Base-by-base conservation (phyloP, 108 stramenopile species). In the Ochromonas danica region DNA sequence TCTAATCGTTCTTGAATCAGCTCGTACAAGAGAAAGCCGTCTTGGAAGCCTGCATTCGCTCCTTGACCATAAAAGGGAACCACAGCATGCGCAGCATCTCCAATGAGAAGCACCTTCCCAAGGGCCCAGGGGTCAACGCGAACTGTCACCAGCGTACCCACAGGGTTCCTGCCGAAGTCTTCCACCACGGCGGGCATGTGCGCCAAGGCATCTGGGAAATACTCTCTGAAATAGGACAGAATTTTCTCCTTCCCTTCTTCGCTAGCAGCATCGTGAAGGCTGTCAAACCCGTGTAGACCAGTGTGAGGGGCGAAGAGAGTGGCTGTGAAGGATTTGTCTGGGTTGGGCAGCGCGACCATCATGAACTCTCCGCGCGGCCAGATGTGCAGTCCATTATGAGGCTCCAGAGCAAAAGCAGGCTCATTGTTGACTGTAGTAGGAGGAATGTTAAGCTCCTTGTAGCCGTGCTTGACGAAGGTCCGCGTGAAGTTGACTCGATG, bases 11-110 rank as follows among this genome's bases (percentile, higher is more conserved):
- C n/a, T 25, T 60, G n/a, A 6, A 60, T 33, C 72, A 75, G 17
- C 10, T 27, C 41, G 38, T 27, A 75, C 10, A 75, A 60, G 14
- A 41, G 17, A n/a, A 33, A 83, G 39, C 90, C 92, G 86, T 95
- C 94, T 78, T 90, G 87, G 36, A 93, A 81, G 3, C 90, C 93
- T 0, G 90, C 88, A 79, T 95, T 95, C 79, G 92, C 87, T 61
- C 94, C 94, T 81, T 95, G 92, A 0, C 93, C 94, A 79, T 91
- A 91, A 70, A 92, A 92, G 0, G 94, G 94, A 33, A 91, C 88
- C 75, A 94, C 90, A 0, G 93, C 90, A 81, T 95, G 94, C 28
- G 84, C 87, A 6, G 91, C 88, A 85, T 95, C 94, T n/a, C 94
- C 94, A 2, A 93, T 82, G 42, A 93, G 77, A 22, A 87, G 84